Percentiles rank a stretch among this genome's conserved stretches.
phyloP scores from a whole-genome alignment of 192 early-diverging fungal genomes.

The Backusella mclennaniae region DNA sequence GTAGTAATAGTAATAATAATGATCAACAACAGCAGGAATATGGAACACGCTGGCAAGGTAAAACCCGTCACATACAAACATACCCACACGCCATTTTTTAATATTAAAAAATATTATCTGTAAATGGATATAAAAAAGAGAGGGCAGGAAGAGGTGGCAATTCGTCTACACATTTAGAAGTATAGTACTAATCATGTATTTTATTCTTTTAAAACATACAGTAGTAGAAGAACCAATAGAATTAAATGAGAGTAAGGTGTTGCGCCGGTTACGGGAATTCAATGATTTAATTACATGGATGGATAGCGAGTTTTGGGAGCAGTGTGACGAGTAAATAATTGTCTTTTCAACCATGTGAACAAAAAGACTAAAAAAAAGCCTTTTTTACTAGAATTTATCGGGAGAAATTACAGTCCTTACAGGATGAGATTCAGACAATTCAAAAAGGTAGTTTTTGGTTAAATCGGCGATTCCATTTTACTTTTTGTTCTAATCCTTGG shows the following conservation, averaged over 20 bases:
- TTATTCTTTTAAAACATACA: not conserved
- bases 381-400: conserved; percentile 29
- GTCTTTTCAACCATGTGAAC: conserved; percentile 1
- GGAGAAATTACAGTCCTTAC: conserved; percentile 30
- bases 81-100: not conserved
- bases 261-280: conserved; percentile 25
- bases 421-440: conserved; percentile 34
- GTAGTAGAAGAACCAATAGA: conserved; percentile 18
- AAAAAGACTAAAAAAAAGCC: conserved; percentile 1
- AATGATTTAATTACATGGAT: conserved; percentile 36
- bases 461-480: not conserved
- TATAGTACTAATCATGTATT: not conserved
- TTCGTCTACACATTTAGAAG: not conserved
- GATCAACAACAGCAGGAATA: conserved; percentile 1
- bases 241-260: conserved; percentile 18
- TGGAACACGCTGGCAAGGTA: conserved; percentile 17
- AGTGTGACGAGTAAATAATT: conserved; percentile 25
- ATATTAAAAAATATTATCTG: not conserved
- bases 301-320: conserved; percentile 31
- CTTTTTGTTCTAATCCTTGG: not conserved
- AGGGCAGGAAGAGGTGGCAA: not conserved
- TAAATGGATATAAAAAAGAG: not conserved
- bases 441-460: conserved; percentile 25
- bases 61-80: not conserved
- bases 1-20: not conserved